Conservation (phyloP, 495 filamentous ascomycete genomes). For the Trypethelium eluteriae region DNA sequence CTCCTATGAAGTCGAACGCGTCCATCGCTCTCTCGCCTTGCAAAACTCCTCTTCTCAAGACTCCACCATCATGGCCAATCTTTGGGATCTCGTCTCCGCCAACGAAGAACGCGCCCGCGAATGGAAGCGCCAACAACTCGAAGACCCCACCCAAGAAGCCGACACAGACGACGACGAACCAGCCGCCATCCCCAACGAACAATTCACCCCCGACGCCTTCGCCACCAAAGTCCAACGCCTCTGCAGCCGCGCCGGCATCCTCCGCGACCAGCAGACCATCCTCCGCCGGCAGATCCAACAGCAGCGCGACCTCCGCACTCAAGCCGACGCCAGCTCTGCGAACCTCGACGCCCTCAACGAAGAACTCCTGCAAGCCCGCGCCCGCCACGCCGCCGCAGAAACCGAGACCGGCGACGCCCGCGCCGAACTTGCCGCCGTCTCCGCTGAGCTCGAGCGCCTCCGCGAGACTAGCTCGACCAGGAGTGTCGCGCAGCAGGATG, state of each 20-base stretch:
- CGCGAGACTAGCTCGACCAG: conserved; percentile 17
- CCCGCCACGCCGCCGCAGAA: conserved; percentile 34
- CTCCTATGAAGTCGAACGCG: conserved; percentile 24
- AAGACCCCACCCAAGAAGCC: conserved; percentile 41
- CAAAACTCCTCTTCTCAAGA: conserved; percentile 19
- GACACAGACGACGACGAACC: conserved; percentile 41
- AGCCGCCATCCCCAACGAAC: conserved; percentile 36
- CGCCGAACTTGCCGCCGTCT: conserved; percentile 21
- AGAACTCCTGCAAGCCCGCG: conserved; percentile 30
- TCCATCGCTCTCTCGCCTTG: conserved; percentile 12
- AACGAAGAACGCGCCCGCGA: conserved; percentile 53
- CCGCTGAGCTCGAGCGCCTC: conserved; percentile 20
- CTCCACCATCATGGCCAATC: conserved; percentile 44
- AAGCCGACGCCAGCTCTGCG: conserved; percentile 52
- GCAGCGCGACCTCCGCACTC: conserved; percentile 76
- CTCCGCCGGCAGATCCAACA: conserved; percentile 84
- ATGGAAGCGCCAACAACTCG: conserved; percentile 44
- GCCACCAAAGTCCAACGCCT: conserved; percentile 70
- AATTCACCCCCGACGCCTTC: conserved; percentile 61
- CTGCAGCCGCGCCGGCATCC: conserved; percentile 51
- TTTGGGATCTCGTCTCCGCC: conserved; percentile 65
- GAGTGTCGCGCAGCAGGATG: conserved; percentile 20
- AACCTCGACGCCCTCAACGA: conserved; percentile 33
- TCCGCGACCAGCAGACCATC: conserved; percentile 77
- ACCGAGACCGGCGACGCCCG: conserved; percentile 23